Evolutionary conservation across 805 yeast species (phyloP), one percentile per base, ranked within the genome.

Genomic region (Schizosaccharomyces pombe): DNA sequence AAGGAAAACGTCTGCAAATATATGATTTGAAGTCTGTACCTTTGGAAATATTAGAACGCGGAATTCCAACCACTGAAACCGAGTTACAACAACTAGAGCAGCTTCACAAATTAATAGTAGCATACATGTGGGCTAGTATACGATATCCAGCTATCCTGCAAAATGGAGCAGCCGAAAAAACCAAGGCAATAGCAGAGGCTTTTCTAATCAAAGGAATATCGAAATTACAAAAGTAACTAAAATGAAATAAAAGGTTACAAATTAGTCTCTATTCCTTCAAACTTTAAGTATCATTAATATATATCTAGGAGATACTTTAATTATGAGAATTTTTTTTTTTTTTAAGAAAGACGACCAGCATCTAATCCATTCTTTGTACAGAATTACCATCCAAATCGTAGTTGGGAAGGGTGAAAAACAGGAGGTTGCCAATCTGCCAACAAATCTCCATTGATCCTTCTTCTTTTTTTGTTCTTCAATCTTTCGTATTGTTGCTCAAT

Each of bases 391-490:
- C 95, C 96, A 68, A 91, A 91, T 61, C 96, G 73, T 62, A 91
- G 71, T 70, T 91, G 97, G 55, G 94, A 87, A 26, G 96, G 95
- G 2, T 96, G 89, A 65, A 82, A 68, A 2, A 84, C 82, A 0
- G 98, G 98, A 6, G 98, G 97, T 59, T 81, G 83, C 99, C 99
- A 91, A 16, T 73, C 70, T 56, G 91, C 71, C 61, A 75, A 76
- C 1, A 70, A 67, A 0, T 95, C 80, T 61, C 82, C 86, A 55
- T 91, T 74, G 9, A 55, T 58, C 54, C 76, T 73, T 62, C 85
- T 89, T 61, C 80, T 77, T 63, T 82, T 79, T 69, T 82, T 83
- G 56, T 76, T 78, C 64, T 76, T 76, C 57, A 70, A 61, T 63
- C 77, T 79, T 24, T 87, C 87, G 63, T 86, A 84, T 62, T 81